Base-by-base conservation (phyloP, 176 grass and related monocot genomes). In the Guadua angustifolia region DNA sequence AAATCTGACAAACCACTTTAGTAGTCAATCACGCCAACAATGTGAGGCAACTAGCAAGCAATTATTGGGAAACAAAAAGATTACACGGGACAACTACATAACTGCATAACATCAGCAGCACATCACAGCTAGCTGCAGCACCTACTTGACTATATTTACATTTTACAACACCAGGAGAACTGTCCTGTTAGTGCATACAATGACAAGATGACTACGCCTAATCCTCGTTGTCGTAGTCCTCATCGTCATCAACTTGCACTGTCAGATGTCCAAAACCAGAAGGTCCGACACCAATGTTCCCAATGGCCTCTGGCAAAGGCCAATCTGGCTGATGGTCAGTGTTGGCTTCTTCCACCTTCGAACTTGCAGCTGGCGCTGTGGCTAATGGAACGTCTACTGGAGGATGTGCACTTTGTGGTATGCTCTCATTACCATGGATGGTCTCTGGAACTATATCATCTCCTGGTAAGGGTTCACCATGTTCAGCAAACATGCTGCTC, bases 221-320 rank as follows among this genome's bases (percentile, higher is more conserved):
- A 91, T 99, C 96, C 91, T 99, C 96, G 2, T 99, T 95, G 66
- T 99, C 96, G 1, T 99, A 99, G 82, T 99, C 96, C 61, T 99
- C 96, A 7, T 95, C 93, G 83, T 99, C 91, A 36, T 99, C 96
- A 84, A 99, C 92, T 72, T 92, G 91, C 89, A 99, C 94, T 1
- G 89, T 92, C 66, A 94, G 66, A 77, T 88, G 91, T 78, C 90
- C 89, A 79, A 93, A 85, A 45, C 93, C 82, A n/a, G 96, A 90
- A 50, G 89, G 96, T 26, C 94, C 97, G 7, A 64, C 83, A 78
- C 87, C 89, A 11, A 95, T 84, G 88, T 75, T 87, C 60, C 67
- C 79, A 13, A 83, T 84, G 47, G 84, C 88, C 88, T 88, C 86
- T 51, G 86, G 86, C 79, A 96, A 73, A 51, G 97, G 84, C 89